These are phyloP conservation scores for Vaccinium darrowii DNA, from an alignment of 148 eudicot species.

Conservation along the genomic window DNA sequence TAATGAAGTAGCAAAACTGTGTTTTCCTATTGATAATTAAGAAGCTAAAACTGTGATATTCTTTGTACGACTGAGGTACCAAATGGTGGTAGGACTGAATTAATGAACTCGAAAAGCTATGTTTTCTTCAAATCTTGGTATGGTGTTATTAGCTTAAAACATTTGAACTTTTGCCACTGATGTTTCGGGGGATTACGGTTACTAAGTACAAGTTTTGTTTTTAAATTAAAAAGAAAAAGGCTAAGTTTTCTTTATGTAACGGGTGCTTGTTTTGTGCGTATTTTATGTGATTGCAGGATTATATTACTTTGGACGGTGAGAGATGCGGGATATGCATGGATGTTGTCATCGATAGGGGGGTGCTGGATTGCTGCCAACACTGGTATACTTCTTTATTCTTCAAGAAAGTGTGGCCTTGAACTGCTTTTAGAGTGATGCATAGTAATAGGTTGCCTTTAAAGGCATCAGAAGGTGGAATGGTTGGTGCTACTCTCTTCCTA, in stretches of 20 bases:
- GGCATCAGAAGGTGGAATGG: not conserved
- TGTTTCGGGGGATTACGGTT: not conserved
- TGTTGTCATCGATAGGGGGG: slow-evolving; percentile 77
- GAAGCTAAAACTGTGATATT: not conserved
- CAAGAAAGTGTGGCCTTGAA: not conserved
- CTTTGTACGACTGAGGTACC: not conserved
- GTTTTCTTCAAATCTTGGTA: not conserved
- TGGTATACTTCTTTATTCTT: slow-evolving; percentile 45
- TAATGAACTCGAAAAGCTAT: not conserved
- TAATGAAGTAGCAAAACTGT: not conserved
- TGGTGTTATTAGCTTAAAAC: not conserved
- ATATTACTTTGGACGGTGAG: slow-evolving; percentile 63
- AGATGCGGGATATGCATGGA: slow-evolving; percentile 97
- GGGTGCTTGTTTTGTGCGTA: not conserved
- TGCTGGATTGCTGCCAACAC: slow-evolving; percentile 95
- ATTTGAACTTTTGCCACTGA: not conserved
- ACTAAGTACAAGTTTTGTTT: not conserved
- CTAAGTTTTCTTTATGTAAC: not conserved
- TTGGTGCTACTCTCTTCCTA: not conserved
- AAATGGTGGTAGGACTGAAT: not conserved
- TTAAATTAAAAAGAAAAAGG: no score
- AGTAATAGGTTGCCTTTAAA: not conserved
- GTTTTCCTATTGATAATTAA: not conserved
- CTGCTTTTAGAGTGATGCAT: not conserved
- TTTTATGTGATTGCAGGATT: slow-evolving; percentile 46